Evolutionary conservation across 2,329 filamentous ascomycete species (phyloP), one percentile per base, ranked within the genome.

Genomic region (Phyllosticta citriasiana): DNA sequence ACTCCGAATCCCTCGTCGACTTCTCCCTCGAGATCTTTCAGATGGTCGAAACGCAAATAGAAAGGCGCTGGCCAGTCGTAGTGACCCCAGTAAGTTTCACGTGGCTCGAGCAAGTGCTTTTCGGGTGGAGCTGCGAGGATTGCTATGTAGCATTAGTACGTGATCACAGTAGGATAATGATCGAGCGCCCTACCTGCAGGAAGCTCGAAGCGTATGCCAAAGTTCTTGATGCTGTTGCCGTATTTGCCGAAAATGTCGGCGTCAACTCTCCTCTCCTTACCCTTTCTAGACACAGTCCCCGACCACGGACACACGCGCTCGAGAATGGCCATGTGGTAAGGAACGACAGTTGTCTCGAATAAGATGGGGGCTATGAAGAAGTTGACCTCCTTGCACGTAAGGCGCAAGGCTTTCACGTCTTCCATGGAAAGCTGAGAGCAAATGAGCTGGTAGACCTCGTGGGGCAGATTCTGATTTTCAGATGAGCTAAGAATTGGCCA

Each of bases 161-260:
- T 8, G 27, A 30, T 30, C 27, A 6, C 27, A 7, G 6, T 30
- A 8, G 9, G 27, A 4, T 22, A 4, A 30, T 8, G 3, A 30
- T 30, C 27, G 5, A 30, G 27, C 27, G 27, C 27, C 55, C 14
- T 74, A 50, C 73, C 71, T 67, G 87, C 82, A 60, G 82, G 80
- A n/a, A 88, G 78, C 67, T 89, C 86, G 63, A 89, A 84, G 25
- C 84, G 84, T 68, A 90, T 81, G 4, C 84, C 87, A 67, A 87
- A 88, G 59, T 80, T 80, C 27, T 76, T 74, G 61, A 89, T 86
- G 60, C 84, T 79, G 30, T 75, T 73, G 10, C 83, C 84, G 70
- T 87, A 86, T 16, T 80, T 79, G 65, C 83, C 73, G 65, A 87
- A 86, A 33, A 87, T 80, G 63, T 82, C 77, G 68, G 86, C 80